These are phyloP conservation scores for Berberis thunbergii DNA, from an alignment of 164 flowering plant species.

Conservation along the genomic window DNA sequence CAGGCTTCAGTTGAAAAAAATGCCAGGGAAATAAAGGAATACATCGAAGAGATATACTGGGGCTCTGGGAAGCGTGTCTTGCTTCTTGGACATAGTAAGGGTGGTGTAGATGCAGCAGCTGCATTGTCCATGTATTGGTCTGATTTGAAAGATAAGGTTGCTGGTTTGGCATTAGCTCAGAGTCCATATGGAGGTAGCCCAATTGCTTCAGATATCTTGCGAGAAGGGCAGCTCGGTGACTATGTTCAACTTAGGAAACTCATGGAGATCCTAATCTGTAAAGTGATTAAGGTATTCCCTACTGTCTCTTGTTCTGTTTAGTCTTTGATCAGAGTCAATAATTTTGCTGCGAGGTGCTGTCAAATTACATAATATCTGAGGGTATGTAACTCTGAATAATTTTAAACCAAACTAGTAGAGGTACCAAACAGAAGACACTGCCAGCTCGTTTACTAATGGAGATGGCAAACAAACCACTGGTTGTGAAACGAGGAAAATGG, in stretches of 20 bases:
- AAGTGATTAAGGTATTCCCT: slow-evolving; percentile 71
- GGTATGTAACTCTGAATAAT: not conserved
- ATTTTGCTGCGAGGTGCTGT: not conserved
- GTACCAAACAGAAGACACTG: no score
- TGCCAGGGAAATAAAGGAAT: slow-evolving; percentile 82
- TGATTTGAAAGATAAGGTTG: slow-evolving; percentile 89
- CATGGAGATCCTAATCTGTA: slow-evolving; percentile 76
- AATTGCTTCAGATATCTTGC: slow-evolving; percentile 84
- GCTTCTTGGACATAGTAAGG: slow-evolving; percentile 98
- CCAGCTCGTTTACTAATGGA: no score
- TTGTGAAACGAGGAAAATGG: no score
- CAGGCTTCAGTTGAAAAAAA: slow-evolving; percentile 96
- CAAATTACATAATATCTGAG: not conserved
- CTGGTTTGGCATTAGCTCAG: slow-evolving; percentile 82
- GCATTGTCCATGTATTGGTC: slow-evolving; percentile 89
- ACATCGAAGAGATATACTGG: slow-evolving; percentile 91
- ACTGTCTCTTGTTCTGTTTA: not conserved
- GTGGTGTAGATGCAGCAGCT: slow-evolving; percentile 94
- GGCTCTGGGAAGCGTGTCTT: slow-evolving; percentile 76
- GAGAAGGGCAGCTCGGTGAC: slow-evolving; percentile 95
- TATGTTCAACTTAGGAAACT: slow-evolving; percentile 68
- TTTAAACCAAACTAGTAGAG: no score
- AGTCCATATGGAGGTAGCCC: slow-evolving; percentile 98
- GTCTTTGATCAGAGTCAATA: not conserved
- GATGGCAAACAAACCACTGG: no score